Evolutionary conservation across 257 asterid genomes (phyloP), one percentile per base, ranked within the genome.

Genomic region (Penstemon davidsonii): DNA sequence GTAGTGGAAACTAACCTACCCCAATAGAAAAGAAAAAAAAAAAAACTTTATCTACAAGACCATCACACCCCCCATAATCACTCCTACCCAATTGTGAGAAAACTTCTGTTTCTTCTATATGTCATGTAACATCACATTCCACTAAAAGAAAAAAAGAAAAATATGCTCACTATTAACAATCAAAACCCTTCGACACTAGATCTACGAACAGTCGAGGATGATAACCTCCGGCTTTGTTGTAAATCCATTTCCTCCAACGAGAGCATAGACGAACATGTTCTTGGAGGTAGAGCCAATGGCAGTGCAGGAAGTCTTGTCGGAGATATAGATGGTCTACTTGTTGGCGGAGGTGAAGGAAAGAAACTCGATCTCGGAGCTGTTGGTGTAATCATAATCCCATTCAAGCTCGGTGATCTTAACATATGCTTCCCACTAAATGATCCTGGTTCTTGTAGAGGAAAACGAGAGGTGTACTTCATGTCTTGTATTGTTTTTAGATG

Each of bases 391-490:
- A 86, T 56, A 51, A 92, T 89, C 66, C 88, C 93, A 41, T 89
- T 89, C 61, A 92, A 73, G 78, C 98, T 92, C 11, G 96, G 90
- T 2, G 96, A 92, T 73, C 87, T 84, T n/a, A 69, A 70, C 89
- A 92, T 83, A 66, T 80, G 72, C 74, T 84, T 87, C 77, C 85
- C 92, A 61, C 86, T 78, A 37, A 86, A 58, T 15, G 85, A 63
- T 46, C 96, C 83, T 3, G 98, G 98, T 62, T 89, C 95, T 76
- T 92, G 96, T 62, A 92, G 76, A 44, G 98, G 98, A 69, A 89
- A 92, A 65, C 95, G 81, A 44, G 95, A 86, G 13, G 96, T 84
- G 39, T 78, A 85, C 79, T 87, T 92, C 86, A 89, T 75, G 60
- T 86, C 98, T 77, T 92, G 98, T 62, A 88, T 82, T 40, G 85